Evolutionary conservation across 1,284 basidiomycete species (phyloP).

Genomic region (Boletellus deceptivus): DNA sequence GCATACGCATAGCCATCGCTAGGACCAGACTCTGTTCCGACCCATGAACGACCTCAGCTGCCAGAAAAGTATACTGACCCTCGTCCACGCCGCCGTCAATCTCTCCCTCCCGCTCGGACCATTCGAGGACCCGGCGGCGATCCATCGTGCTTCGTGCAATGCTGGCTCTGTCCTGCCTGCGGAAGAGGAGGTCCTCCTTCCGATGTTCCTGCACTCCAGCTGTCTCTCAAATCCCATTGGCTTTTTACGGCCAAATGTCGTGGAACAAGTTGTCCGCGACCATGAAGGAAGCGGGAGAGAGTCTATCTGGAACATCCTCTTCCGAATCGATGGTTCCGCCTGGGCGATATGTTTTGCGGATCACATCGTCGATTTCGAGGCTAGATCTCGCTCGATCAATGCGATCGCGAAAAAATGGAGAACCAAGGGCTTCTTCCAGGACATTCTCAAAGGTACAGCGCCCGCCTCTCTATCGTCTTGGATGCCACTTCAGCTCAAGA

Average conservation of each 20-base stretch:
- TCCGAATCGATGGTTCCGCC: slow-evolving; percentile 6
- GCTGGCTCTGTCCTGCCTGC: neutral
- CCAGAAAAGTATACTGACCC: neutral
- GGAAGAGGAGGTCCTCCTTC: slow-evolving; percentile 21
- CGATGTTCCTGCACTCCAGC: slow-evolving; percentile 18
- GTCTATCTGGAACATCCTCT: slow-evolving; percentile 20
- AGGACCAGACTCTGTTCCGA: neutral
- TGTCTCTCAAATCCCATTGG: slow-evolving; percentile 16
- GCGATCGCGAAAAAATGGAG: slow-evolving; percentile 16
- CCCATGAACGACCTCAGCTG: neutral
- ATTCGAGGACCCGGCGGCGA: neutral
- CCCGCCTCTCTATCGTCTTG: neutral
- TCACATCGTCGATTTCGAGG: slow-evolving; percentile 9
- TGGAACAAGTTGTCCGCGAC: slow-evolving; percentile 10
- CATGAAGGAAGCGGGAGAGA: slow-evolving; percentile 1
- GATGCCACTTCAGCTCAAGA: neutral
- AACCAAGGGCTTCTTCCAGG: slow-evolving; percentile 12
- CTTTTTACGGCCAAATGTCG: slow-evolving; percentile 19
- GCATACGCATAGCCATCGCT: neutral
- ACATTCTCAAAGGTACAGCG: slow-evolving; percentile 20
- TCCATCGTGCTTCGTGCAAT: slow-evolving; percentile 23
- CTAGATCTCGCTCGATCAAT: slow-evolving; percentile 15
- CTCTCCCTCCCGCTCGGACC: too few species aligned
- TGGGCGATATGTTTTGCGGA: slow-evolving; percentile 25
- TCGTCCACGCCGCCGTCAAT: too few species aligned